A percentile compares a stretch with the other conserved stretches of the same genome.
Conservation (phyloP, 192 early-diverging fungal species). For the Cetraspora pellucida region DNA sequence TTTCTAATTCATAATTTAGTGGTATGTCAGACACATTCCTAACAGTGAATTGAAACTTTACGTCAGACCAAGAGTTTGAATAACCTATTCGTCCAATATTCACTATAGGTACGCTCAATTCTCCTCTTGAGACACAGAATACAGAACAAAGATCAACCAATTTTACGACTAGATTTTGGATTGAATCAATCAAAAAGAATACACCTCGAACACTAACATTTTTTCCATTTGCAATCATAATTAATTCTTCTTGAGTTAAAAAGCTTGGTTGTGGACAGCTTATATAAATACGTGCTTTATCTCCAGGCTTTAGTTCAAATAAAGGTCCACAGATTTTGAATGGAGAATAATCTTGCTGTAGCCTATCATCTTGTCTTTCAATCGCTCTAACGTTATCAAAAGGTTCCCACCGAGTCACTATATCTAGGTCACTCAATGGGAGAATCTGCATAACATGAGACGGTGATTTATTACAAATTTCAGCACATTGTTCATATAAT, state of each 20-base stretch:
- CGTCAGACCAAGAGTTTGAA: constrained; percentile 69
- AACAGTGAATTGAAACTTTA: constrained; percentile 61
- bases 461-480: constrained; percentile 22
- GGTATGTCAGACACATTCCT: constrained; percentile 68
- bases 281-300: constrained; percentile 52
- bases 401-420: constrained; percentile 35
- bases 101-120: constrained; percentile 52
- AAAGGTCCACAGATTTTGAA: constrained; percentile 47
- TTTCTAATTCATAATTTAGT: constrained; percentile 58
- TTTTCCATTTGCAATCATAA: constrained; percentile 52
- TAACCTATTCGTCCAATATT: constrained; percentile 83
- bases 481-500: constrained; percentile 30
- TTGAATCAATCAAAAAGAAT: constrained; percentile 61
- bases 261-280: constrained; percentile 56
- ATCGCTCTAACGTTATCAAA: constrained; percentile 25
- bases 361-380: constrained; percentile 29
- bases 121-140: constrained; percentile 63
- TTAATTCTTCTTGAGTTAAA: constrained; percentile 39
- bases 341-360: background rate
- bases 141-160: constrained; percentile 59
- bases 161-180: constrained; percentile 55
- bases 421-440: constrained; percentile 40
- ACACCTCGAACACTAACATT: constrained; percentile 58
- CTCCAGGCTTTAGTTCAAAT: constrained; percentile 45
- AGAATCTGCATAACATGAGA: constrained; percentile 33